Percentiles rank a stretch among this genome's conserved stretches.
Conservation (phyloP, 768 basidiomycete genomes). For the Termitomyces sp. region DNA sequence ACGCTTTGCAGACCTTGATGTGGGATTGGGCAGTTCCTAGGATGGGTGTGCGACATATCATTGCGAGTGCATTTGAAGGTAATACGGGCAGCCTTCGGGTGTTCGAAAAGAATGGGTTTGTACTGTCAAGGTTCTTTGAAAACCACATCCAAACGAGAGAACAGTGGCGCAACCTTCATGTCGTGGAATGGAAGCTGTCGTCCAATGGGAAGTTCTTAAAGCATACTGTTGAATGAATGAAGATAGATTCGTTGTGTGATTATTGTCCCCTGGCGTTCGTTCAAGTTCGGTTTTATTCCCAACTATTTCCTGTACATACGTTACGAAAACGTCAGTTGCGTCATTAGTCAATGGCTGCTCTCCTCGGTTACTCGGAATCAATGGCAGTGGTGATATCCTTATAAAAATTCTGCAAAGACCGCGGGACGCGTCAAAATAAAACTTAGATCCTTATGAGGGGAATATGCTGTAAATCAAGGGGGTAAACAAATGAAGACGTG, state of each 20-base stretch:
- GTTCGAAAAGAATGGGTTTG: slow-evolving; percentile 64
- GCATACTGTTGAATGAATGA: neutral
- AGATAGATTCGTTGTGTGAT: neutral
- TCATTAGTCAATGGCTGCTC: no score
- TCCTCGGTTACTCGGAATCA: no score
- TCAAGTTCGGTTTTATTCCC: neutral
- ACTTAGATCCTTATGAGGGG: neutral
- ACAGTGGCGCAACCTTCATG: slow-evolving; percentile 26
- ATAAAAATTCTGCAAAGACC: no score
- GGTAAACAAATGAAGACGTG: neutral
- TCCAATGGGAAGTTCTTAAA: neutral
- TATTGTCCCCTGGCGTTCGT: neutral
- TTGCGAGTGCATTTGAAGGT: slow-evolving; percentile 37
- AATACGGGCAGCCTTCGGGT: slow-evolving; percentile 61
- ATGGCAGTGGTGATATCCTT: no score
- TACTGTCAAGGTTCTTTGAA: slow-evolving; percentile 29
- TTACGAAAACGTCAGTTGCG: no score
- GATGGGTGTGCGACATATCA: slow-evolving; percentile 50
- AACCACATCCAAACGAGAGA: slow-evolving; percentile 33
- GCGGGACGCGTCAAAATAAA: no score
- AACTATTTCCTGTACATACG: no score
- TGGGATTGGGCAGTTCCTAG: slow-evolving; percentile 58
- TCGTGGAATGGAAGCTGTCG: slow-evolving; percentile 27
- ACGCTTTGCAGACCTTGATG: slow-evolving; percentile 50
- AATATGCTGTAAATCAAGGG: neutral